These are phyloP conservation scores for Exophiala oligosperma DNA, from an alignment of 2,329 filamentous ascomycete genomes.

Conservation along the genomic window DNA sequence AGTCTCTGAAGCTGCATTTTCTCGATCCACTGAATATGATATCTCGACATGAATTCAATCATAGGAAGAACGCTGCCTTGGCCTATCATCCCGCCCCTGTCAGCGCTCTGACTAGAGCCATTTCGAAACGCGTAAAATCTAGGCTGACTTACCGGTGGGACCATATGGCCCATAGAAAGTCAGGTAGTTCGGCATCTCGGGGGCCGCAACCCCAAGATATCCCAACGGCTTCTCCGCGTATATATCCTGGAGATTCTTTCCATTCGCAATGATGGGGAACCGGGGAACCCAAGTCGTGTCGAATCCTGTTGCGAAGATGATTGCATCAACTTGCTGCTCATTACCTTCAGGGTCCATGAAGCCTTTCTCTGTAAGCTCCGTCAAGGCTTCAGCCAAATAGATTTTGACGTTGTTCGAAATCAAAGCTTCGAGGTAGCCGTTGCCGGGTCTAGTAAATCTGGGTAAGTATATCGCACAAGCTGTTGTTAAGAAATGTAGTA, in stretches of 20 bases:
- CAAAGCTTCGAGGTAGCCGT: constrained; percentile 24
- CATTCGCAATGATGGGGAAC: constrained; percentile 6
- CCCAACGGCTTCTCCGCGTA: constrained; percentile 26
- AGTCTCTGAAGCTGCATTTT: constrained; percentile 27
- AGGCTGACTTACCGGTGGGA: not conserved
- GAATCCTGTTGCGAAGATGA: constrained; percentile 33
- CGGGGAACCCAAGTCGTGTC: constrained; percentile 27
- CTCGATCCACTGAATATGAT: constrained; percentile 23
- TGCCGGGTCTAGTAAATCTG: constrained; percentile 41
- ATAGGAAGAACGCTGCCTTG: constrained; percentile 30
- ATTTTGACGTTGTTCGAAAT: constrained; percentile 1
- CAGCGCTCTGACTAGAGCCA: too few relatives aligned
- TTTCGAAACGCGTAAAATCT: too few relatives aligned
- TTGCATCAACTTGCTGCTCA: constrained; percentile 10
- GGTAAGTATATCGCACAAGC: constrained; percentile 42
- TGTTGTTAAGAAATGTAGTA: constrained; percentile 39
- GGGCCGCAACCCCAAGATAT: constrained; percentile 13
- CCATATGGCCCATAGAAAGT: constrained; percentile 27
- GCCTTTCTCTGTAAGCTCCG: constrained; percentile 22
- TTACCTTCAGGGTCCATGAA: constrained; percentile 8
- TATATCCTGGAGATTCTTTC: constrained; percentile 4
- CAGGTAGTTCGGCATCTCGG: constrained; percentile 30
- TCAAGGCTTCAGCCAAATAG: constrained; percentile 7
- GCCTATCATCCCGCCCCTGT: constrained; percentile 6
- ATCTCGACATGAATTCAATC: constrained; percentile 22